Evolutionary conservation across 2,329 filamentous ascomycete species (phyloP), one percentile per base, ranked within the genome.

Genomic region (Ophiostoma novo-ulmi): DNA sequence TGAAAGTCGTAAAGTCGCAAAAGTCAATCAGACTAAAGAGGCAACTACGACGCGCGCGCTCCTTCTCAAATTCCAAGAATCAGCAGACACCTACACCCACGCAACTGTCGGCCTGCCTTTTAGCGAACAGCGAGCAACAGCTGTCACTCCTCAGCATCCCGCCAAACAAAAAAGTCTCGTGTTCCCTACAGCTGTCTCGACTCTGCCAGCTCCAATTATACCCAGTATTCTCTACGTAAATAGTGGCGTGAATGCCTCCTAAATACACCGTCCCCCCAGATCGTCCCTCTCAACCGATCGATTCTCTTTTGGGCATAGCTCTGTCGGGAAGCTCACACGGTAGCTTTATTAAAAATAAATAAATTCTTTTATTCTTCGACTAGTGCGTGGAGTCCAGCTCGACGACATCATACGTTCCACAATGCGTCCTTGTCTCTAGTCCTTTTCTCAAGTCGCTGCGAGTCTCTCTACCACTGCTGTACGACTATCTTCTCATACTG

Each of bases 271-370:
- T 52, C 31, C 44, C 52, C 41, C 36, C 11, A 68, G 69, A 68
- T 68, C 69, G 64, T 44, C 65, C 69, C 69, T 70, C 70, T 68
- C 39, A 69, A 26, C 67, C 67, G 67, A 71, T 69, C 67, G 22
- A 35, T 11, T 4, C 67, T 58, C n/a, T 14, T 58, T 66, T 66
- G 14, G 70, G 58, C 39, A 14, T 71, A 69, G 70, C 70, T 61
- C 67, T 36, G n/a, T 39, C 55, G 41, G 67, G 67, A 67, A 58
- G 52, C 52, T 58, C 52, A 26, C 52, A 17, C 52, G n/a, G 52
- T 58, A 58, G n/a, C n/a, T 26, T 58, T 26, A 26, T 58, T 58
- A 4, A 31, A 31, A 39, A 39, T 10, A 39, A 39, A 48, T 48
- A 48, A 55, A 68, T 61, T 1, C 2, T 31, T 39, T 22, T 65